Evolutionary conservation across 768 basidiomycete species (phyloP), one percentile per base, ranked within the genome.

Genomic region (Nidula microcarpa): DNA sequence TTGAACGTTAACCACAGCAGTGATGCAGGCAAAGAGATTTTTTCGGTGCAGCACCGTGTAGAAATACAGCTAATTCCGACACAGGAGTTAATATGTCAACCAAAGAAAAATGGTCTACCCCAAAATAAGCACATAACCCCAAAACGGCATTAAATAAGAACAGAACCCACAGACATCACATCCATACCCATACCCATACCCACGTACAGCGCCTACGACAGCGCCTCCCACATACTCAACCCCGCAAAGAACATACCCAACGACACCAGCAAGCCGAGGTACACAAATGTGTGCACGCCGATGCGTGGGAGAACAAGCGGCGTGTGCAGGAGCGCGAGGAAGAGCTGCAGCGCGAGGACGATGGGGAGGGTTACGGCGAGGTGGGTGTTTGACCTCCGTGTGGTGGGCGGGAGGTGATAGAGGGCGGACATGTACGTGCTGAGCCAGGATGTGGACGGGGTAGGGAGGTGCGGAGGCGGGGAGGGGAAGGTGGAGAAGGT

Each of bases 241-340:
- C 88, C 90, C 3, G 81, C 77, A 63, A 92, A 91, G 59, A 92
- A 81, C 37, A 75, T 73, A 30, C 86, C 85, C 10, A 93, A 68
- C 0, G 84, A 82, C 4, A 87, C 76, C 33, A 93, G 65, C 44
- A 84, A 72, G 17, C 80, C 82, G 8, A 85, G 73, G 66, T 91
- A 94, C 23, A 87, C 89, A 33, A 85, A 86, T 0, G 82, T 82
- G 49, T 89, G 91, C 32, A 91, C 78, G 6, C 91, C 91, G 30
- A 92, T 78, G 39, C 79, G 76, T 0, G 89, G 87, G 10, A 93
- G 74, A 32, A 90, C 69, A 49, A 76, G 67, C 1, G 87, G 81
- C 0, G 87, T 83, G 57, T 91, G 86, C 50, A 91, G 73, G 14
- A 87, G 68, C 3, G 81, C 71, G 17, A 92, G 77, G 33, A 75